Evolutionary conservation across 176 grass and related monocot species (phyloP), one percentile per base, ranked within the genome.

Genomic region (Eremochloa ophiuroides): DNA sequence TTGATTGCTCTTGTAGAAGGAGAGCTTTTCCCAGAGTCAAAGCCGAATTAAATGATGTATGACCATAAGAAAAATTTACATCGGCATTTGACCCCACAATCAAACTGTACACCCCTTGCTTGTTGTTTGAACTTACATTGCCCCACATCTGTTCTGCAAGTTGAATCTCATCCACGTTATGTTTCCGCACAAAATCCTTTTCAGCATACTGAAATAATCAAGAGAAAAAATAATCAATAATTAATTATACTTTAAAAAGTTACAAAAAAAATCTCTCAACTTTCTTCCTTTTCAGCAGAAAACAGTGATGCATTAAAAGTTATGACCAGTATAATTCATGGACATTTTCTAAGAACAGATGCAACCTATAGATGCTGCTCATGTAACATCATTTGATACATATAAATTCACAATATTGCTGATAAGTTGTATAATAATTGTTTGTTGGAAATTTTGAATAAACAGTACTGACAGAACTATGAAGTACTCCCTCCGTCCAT

Each of bases 61-160:
- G 87, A 25, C 70, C 75, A 2, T 96, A 87, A 42, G 78, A 90
- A 74, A 89, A 58, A 80, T 99, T 99, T 76, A 99, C 67, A 79
- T 99, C 87, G 1, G 85, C 83, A 69, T 88, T 90, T 44, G 87
- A 92, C 35, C 91, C 70, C 51, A 99, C 91, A 63, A 99, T 99
- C 79, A 90, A 80, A 67, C 83, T 82, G 75, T 99, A 99, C 23
- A 89, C 80, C 59, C 83, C 87, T 80, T 87, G 96, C 74, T 99
- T 99, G 70, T 96, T 85, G 84, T 96, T 99, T 10, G 85, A 70
- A 62, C 66, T 78, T 65, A 99, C 91, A 59, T 83, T 88, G 11
- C 93, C 79, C 97, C 97, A 99, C 87, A 99, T 93, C 87, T 96
- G 89, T 8, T 93, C 89, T 72, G 85, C 79, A 78, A 88, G 82